Conservation (phyloP, 2,329 filamentous ascomycete genomes). For the Cyphellophora attinorum region DNA sequence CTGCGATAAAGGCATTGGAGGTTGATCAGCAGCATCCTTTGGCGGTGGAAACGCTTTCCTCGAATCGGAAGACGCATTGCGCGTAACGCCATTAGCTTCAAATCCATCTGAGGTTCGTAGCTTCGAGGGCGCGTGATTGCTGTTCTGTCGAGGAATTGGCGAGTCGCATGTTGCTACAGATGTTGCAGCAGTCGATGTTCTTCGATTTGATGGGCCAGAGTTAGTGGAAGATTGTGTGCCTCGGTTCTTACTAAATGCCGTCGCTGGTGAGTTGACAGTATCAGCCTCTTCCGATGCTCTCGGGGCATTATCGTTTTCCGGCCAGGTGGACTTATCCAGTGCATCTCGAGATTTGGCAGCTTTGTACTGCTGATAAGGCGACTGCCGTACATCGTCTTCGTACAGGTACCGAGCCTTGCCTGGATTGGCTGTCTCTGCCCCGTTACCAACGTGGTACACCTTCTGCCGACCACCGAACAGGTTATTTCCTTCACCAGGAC, state of each 20-base stretch:
- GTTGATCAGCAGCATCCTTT: constrained; percentile 7
- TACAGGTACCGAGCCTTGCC: constrained; percentile 59
- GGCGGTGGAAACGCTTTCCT: constrained; percentile 6
- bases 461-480: constrained; percentile 94
- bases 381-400: constrained; percentile 75
- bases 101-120: constrained; percentile 2
- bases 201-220: constrained; percentile 58
- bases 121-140: constrained; percentile 9
- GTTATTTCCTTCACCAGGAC: constrained; percentile 81
- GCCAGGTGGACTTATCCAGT: neutral
- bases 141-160: constrained; percentile 21
- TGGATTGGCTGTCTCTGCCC: constrained; percentile 17
- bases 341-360: neutral
- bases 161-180: constrained; percentile 68
- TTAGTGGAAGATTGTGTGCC: constrained; percentile 79
- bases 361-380: constrained; percentile 71
- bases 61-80: constrained; percentile 11
- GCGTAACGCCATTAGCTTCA: constrained; percentile 10
- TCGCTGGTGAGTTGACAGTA: constrained; percentile 35
- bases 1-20: constrained; percentile 22
- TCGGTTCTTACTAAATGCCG: constrained; percentile 62
- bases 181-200: constrained; percentile 78
- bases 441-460: constrained; percentile 71
- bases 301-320: neutral
- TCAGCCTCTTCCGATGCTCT: constrained; percentile 11